Conservation (phyloP, 768 basidiomycete species). For the Tylopilus vinaceipallidus region DNA sequence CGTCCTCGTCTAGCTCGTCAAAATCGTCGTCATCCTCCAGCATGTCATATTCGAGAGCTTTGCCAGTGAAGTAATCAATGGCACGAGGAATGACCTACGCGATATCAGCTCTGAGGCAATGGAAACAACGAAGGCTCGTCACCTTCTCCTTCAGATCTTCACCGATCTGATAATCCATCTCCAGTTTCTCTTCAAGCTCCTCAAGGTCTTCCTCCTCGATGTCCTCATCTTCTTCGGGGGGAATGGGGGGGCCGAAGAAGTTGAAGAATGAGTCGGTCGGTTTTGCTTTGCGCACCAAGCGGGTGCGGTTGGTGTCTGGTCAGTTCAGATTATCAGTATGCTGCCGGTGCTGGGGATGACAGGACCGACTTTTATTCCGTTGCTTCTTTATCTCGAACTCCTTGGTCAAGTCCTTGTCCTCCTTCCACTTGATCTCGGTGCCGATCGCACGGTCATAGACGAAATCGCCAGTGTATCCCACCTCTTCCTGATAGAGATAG, state of each 20-base stretch:
- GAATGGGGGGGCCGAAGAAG: slow-evolving; percentile 86
- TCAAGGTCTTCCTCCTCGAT: slow-evolving; percentile 83
- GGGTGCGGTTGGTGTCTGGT: slow-evolving; percentile 79
- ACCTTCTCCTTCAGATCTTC: slow-evolving; percentile 98
- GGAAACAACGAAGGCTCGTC: slow-evolving; percentile 9
- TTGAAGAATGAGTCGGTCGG: slow-evolving; percentile 98
- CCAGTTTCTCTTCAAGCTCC: slow-evolving; percentile 89
- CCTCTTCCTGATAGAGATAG: slow-evolving; percentile 88
- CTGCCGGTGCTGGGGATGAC: not conserved
- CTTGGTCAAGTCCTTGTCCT: slow-evolving; percentile 96
- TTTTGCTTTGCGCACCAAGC: slow-evolving; percentile 79
- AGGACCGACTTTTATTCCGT: slow-evolving; percentile 86
- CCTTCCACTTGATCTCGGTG: slow-evolving; percentile 94
- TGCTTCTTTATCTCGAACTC: slow-evolving; percentile 99
- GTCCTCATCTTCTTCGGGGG: slow-evolving; percentile 69
- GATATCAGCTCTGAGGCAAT: not conserved
- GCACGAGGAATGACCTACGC: slow-evolving; percentile 88
- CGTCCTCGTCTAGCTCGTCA: slow-evolving; percentile 54
- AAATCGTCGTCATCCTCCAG: slow-evolving; percentile 56
- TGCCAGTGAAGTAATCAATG: slow-evolving; percentile 96
- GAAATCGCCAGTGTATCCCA: slow-evolving; percentile 96
- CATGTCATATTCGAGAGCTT: slow-evolving; percentile 83
- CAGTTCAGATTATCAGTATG: slow-evolving; percentile 2
- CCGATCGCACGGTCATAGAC: slow-evolving; percentile 94
- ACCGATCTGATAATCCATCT: slow-evolving; percentile 96